A percentile compares a stretch with the other conserved stretches of the same genome.
These are phyloP conservation scores for Salvia rosmarinus DNA, from an alignment of 257 asterid genomes.

Conservation along the genomic window DNA sequence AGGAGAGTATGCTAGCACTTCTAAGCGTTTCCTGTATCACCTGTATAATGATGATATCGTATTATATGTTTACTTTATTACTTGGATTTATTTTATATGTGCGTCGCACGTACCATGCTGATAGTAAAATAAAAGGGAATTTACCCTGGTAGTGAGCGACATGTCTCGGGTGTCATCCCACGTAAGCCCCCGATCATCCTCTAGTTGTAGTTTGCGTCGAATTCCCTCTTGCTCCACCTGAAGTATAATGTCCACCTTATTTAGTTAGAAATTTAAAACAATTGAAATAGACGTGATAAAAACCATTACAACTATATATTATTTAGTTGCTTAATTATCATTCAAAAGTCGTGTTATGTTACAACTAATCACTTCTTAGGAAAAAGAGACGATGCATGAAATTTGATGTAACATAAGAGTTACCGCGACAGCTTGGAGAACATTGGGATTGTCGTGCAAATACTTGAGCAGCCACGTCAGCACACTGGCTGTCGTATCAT, in stretches of 20 bases:
- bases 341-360: too few species aligned
- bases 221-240: conserved; percentile 68
- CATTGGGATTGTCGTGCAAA: conserved; percentile 54
- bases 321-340: too few species aligned
- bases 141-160: conserved; percentile 58
- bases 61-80: too few species aligned
- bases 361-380: too few species aligned
- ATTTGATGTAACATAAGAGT: not conserved
- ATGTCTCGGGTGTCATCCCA: conserved; percentile 75
- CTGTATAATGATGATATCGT: conserved; percentile 22
- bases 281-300: not conserved
- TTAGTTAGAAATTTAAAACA: not conserved
- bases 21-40: conserved; percentile 76
- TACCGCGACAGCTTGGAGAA: conserved; percentile 53
- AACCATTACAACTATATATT: too few species aligned
- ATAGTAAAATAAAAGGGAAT: too few species aligned
- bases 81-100: too few species aligned
- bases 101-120: too few species aligned
- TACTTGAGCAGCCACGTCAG: conserved; percentile 76
- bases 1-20: conserved; percentile 66
- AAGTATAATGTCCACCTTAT: not conserved
- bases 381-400: too few species aligned
- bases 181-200: conserved; percentile 50
- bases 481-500: conserved; percentile 72
- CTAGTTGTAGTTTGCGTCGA: conserved; percentile 25